Evolutionary conservation across 2,329 filamentous ascomycete species (phyloP).

Genomic region (Cordyceps pruinosa): DNA sequence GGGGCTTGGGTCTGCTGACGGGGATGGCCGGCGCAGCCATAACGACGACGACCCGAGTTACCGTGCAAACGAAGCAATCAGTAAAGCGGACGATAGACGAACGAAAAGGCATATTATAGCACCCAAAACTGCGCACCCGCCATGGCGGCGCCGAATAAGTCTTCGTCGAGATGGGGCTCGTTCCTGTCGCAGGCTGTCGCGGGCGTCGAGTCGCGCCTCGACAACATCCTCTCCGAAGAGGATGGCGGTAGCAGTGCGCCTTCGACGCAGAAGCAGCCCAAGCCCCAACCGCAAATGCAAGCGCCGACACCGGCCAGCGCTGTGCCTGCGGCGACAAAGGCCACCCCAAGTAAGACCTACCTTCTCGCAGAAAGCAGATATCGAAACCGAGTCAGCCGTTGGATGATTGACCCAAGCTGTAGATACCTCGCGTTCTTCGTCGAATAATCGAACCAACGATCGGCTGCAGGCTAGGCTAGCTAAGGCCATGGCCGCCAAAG

Average conservation of each 20-base stretch:
- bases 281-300: slow-evolving; percentile 21
- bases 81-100: not conserved
- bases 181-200: slow-evolving; percentile 87
- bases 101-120: not conserved
- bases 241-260: slow-evolving; percentile 36
- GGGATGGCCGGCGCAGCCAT: slow-evolving; percentile 1
- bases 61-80: not conserved
- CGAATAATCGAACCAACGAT: slow-evolving; percentile 61
- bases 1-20: not conserved
- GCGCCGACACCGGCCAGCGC: slow-evolving; percentile 9
- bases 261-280: slow-evolving; percentile 24
- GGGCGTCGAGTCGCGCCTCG: slow-evolving; percentile 85
- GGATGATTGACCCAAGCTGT: not conserved
- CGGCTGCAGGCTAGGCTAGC: slow-evolving; percentile 84
- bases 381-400: not conserved
- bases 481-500: slow-evolving; percentile 73
- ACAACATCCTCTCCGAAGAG: slow-evolving; percentile 82
- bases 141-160: slow-evolving; percentile 45
- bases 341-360: slow-evolving; percentile 25
- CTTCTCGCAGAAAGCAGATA: not conserved
- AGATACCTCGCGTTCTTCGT: slow-evolving; percentile 57
- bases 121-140: slow-evolving; percentile 7
- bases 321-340: slow-evolving; percentile 22
- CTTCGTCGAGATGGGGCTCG: slow-evolving; percentile 62
- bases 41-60: not conserved